Evolutionary conservation across 2,329 filamentous ascomycete species (phyloP).

Genomic region (Chrysosporium queenslandicum): DNA sequence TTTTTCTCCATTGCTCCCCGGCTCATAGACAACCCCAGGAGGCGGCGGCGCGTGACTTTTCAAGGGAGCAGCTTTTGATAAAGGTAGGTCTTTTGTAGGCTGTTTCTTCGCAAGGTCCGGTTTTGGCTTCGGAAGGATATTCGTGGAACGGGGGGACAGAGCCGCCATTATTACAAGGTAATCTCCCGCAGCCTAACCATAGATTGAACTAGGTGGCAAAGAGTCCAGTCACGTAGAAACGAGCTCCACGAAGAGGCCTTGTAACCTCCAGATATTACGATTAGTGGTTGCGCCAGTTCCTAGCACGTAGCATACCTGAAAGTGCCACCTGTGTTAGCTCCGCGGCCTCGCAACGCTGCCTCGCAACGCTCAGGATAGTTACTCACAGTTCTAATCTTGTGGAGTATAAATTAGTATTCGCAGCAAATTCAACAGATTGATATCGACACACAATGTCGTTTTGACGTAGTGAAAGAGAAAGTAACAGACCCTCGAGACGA

Average conservation of each 20-base stretch:
- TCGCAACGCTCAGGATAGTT: too few relatives aligned
- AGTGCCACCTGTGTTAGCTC: too few relatives aligned
- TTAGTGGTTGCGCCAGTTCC: not conserved
- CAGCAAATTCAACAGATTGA: not conserved
- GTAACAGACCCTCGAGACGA: not conserved
- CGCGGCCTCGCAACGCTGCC: too few relatives aligned
- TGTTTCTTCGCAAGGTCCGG: conserved; percentile 29
- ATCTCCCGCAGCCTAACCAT: not conserved
- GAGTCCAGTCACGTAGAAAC: not conserved
- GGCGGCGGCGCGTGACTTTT: conserved; percentile 40
- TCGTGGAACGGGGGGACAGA: conserved; percentile 40
- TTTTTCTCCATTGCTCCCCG: conserved; percentile 36
- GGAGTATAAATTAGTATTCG: not conserved
- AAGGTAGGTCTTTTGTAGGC: conserved; percentile 20
- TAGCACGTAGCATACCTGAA: not conserved
- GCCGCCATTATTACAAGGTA: conserved; percentile 25
- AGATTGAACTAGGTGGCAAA: not conserved
- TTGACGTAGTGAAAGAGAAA: not conserved
- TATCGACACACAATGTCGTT: not conserved
- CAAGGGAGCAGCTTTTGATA: conserved; percentile 27
- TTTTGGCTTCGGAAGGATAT: conserved; percentile 38
- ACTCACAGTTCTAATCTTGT: not conserved
- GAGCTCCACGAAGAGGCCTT: not conserved
- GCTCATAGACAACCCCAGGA: conserved; percentile 37
- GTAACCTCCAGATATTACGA: not conserved